phyloP scores from a whole-genome alignment of 164 flowering plant species.

The Annona squamosa region DNA sequence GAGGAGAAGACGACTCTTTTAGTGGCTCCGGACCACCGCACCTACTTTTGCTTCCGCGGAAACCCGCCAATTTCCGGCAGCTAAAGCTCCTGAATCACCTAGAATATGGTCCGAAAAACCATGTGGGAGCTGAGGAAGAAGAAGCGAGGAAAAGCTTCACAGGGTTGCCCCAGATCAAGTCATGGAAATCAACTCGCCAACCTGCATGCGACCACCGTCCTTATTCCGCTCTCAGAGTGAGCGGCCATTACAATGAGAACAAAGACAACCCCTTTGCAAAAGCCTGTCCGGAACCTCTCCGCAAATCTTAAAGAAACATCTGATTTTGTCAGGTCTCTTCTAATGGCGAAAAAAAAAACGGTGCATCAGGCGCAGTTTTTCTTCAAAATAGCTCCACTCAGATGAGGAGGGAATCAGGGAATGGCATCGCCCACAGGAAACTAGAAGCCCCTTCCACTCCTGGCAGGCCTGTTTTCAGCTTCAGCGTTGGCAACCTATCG shows the following conservation, averaged over 20 bases:
- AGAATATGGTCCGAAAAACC: not conserved
- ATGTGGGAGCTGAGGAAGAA: constrained; percentile 5
- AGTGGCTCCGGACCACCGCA: constrained; percentile 35
- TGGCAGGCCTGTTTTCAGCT: constrained; percentile 78
- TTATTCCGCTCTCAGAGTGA: constrained; percentile 33
- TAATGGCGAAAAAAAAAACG: constrained; percentile 25
- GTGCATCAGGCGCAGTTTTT: constrained; percentile 20
- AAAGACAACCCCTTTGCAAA: constrained; percentile 56
- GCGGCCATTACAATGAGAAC: constrained; percentile 26
- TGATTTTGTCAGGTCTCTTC: constrained; percentile 73
- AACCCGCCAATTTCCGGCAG: constrained; percentile 5
- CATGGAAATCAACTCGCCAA: constrained; percentile 51
- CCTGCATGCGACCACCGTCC: constrained; percentile 32
- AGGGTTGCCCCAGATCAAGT: constrained; percentile 2
- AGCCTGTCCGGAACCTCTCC: constrained; percentile 56
- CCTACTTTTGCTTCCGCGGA: constrained; percentile 24
- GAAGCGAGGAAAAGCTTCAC: not conserved
- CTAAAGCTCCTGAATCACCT: not conserved
- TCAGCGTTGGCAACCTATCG: constrained; percentile 43
- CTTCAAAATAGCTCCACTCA: constrained; percentile 27
- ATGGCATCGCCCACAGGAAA: constrained; percentile 30
- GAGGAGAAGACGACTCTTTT: constrained; percentile 13
- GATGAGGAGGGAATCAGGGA: constrained; percentile 38
- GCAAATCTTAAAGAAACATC: constrained; percentile 84
- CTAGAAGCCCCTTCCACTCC: constrained; percentile 77